phyloP scores from a whole-genome alignment of 2,329 filamentous ascomycete genomes.

The Exophiala spinifera region DNA sequence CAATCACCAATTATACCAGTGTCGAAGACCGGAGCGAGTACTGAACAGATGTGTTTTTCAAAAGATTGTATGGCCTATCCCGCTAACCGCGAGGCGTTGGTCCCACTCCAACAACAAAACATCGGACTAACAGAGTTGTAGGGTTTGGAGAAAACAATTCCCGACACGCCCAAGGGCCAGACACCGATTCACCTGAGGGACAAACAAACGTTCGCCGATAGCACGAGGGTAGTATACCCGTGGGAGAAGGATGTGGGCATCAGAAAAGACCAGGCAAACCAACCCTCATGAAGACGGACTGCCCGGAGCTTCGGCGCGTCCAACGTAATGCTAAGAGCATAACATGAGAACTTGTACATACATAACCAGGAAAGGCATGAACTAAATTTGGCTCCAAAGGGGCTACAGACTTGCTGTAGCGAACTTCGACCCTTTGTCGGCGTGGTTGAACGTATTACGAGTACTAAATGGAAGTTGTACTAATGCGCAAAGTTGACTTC shows the following conservation, averaged over 20 bases:
- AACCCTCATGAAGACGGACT: slow-evolving; percentile 7
- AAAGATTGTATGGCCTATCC: slow-evolving; percentile 68
- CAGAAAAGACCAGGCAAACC: slow-evolving; percentile 19
- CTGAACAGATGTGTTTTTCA: slow-evolving; percentile 95
- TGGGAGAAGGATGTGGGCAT: slow-evolving; percentile 30
- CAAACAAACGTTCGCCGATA: slow-evolving; percentile 44
- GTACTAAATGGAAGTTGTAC: no score
- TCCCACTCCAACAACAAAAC: background rate
- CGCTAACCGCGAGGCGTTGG: background rate
- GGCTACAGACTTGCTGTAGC: no score
- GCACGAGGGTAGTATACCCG: slow-evolving; percentile 17
- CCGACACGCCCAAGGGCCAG: slow-evolving; percentile 66
- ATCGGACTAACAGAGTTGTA: slow-evolving; percentile 37
- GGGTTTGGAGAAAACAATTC: slow-evolving; percentile 79
- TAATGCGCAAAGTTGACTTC: no score
- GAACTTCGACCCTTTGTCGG: no score
- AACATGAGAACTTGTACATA: slow-evolving; percentile 5
- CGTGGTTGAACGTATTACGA: no score
- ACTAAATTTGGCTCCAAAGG: no score
- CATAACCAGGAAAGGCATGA: no score
- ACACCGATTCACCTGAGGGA: slow-evolving; percentile 71
- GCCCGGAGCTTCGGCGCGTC: background rate
- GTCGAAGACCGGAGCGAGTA: slow-evolving; percentile 79
- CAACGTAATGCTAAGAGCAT: background rate
- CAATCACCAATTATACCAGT: slow-evolving; percentile 98